Percentiles rank a stretch among this genome's conserved stretches.
These are phyloP conservation scores for Rubia tinctorum DNA, from an alignment of 305 asterid species.

Conservation along the genomic window DNA sequence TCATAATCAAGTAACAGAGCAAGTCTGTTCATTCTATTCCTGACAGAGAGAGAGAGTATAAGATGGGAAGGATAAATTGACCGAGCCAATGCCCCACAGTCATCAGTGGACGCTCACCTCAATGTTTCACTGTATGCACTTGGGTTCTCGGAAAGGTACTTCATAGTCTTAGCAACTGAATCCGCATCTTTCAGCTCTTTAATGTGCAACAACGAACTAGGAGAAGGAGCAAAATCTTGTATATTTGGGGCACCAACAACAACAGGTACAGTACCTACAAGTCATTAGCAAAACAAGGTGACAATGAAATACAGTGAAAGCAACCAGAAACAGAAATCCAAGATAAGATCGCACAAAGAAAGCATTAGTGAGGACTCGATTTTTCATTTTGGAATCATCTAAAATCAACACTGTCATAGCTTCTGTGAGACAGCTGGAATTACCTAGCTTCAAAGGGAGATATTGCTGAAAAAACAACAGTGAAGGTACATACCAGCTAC, in stretches of 20 bases:
- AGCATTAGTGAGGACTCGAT: not conserved
- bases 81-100: not conserved
- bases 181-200: slow-evolving; percentile 65
- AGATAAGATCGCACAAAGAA: not conserved
- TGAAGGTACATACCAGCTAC: slow-evolving; percentile 71
- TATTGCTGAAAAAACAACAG: slow-evolving; percentile 7
- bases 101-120: slow-evolving; percentile 44
- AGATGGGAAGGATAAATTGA: not conserved
- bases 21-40: not conserved
- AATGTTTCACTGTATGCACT: slow-evolving; percentile 66
- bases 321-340: not conserved
- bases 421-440: not conserved
- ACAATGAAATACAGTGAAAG: slow-evolving; percentile 2
- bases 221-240: slow-evolving; percentile 84
- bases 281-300: slow-evolving; percentile 19
- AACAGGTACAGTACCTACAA: slow-evolving; percentile 80
- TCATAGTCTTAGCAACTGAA: slow-evolving; percentile 72
- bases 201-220: slow-evolving; percentile 69
- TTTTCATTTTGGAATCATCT: not conserved
- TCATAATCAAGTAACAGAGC: not conserved
- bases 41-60: too few relatives aligned
- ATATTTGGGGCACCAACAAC: slow-evolving; percentile 95
- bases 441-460: not conserved
- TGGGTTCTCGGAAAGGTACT: slow-evolving; percentile 68
- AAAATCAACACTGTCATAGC: not conserved